Base-by-base conservation (phyloP, 148 eudicot genomes). In the Rhododendron simsii region DNA sequence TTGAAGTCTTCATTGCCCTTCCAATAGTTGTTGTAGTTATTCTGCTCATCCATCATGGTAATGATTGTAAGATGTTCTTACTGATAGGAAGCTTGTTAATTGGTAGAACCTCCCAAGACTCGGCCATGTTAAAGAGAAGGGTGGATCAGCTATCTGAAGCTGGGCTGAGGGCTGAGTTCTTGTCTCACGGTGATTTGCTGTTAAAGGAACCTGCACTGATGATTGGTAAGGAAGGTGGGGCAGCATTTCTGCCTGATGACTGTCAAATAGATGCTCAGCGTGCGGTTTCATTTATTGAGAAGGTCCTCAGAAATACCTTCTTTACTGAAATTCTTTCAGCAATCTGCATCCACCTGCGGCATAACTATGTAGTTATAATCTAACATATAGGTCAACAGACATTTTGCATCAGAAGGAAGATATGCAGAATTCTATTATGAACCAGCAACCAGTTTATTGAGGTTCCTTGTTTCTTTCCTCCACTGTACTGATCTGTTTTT, bases 41-140 rank as follows among this genome's bases (percentile, higher is more conserved):
- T 53, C 21, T 16, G 3, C 35, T 30, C n/a, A 26, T 81, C 69
- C 55, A 33, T 57, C 10, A 35, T 57, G 11, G 26, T 47, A 12
- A 26, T 61, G 5, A 63, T 65, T 82, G 11, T 41, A 18, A 47
- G 84, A 33, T 83, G 81, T 79, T 86, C 50, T 81, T 30, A 33
- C 87, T n/a, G 82, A 82, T 83, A 95, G 98, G 99, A 85, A 97
- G 99, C 92, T 88, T 97, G 92, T 90, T 97, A 85, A 86, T 97
- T 88, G 96, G 98, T 87, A 94, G 88, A 87, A 94, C 95, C 2
- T 86, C 88, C 2, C 86, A 90, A 30, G 94, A 95, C 51, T 84
- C 89, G 30, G 84, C 85, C 69, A 85, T 87, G 81, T 89, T 95
- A 86, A 92, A 91, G 87, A 89, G 59, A 45, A 92, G 86, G 83